A percentile compares a stretch with the other conserved stretches of the same genome.
These are phyloP conservation scores for Zymoseptoria pseudotritici DNA, from an alignment of 2,329 filamentous ascomycete species.

Conservation along the genomic window DNA sequence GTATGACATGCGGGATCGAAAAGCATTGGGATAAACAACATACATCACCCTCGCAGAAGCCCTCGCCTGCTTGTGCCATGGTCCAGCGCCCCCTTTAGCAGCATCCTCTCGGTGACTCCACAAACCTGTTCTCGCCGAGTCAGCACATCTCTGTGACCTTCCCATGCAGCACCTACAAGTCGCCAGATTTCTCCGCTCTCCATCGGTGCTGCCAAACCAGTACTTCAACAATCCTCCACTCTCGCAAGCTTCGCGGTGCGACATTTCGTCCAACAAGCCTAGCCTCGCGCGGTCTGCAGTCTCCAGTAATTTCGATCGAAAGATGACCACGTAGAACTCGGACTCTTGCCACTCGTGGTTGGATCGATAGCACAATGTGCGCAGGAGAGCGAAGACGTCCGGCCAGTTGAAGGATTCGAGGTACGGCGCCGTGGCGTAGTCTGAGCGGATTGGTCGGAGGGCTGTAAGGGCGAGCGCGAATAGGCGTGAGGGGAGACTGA, in stretches of 20 bases:
- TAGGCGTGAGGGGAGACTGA: slow-evolving; percentile 59
- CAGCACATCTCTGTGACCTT: not conserved
- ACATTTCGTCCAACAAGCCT: slow-evolving; percentile 65
- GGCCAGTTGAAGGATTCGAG: slow-evolving; percentile 69
- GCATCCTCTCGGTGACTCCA: slow-evolving; percentile 53
- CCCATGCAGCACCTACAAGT: slow-evolving; percentile 46
- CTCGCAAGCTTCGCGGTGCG: slow-evolving; percentile 70
- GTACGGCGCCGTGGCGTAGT: slow-evolving; percentile 74
- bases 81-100: slow-evolving; percentile 52
- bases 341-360: slow-evolving; percentile 12
- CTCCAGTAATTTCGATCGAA: slow-evolving; percentile 64
- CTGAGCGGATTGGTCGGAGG: slow-evolving; percentile 54
- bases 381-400: slow-evolving; percentile 44
- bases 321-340: slow-evolving; percentile 74
- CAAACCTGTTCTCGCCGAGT: slow-evolving; percentile 51
- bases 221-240: slow-evolving; percentile 84
- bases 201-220: slow-evolving; percentile 75
- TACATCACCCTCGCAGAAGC: slow-evolving; percentile 40
- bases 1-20: not conserved
- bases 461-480: slow-evolving; percentile 63
- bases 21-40: not conserved
- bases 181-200: slow-evolving; percentile 66
- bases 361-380: slow-evolving; percentile 46
- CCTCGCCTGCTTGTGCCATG: slow-evolving; percentile 50
- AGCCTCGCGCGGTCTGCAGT: slow-evolving; percentile 62